These are phyloP conservation scores for Lycium ferocissimum DNA, from an alignment of 257 asterid species.

Conservation along the genomic window DNA sequence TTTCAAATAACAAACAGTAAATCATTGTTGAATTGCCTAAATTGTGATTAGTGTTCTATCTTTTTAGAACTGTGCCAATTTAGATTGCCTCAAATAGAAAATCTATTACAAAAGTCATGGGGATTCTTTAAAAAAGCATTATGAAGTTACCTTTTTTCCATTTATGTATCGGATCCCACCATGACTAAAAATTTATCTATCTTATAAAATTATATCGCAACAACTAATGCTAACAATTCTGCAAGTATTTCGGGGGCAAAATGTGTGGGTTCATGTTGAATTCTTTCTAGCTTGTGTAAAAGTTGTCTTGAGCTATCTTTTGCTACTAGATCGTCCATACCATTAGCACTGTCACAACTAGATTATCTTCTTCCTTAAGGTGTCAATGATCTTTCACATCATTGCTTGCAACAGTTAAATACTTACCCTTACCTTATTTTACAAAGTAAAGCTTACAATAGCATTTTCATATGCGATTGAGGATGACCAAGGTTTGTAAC, in stretches of 20 bases:
- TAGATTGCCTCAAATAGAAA: constrained; percentile 3
- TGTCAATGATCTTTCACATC: neutral
- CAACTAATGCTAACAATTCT: neutral
- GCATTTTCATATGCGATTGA: constrained; percentile 23
- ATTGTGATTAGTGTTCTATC: neutral
- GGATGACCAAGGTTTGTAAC: neutral
- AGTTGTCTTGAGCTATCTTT: constrained; percentile 13
- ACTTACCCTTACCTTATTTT: neutral
- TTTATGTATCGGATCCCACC: neutral
- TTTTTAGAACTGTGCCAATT: neutral
- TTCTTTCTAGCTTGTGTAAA: neutral
- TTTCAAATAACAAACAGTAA: neutral
- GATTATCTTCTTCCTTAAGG: neutral
- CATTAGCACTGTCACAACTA: neutral
- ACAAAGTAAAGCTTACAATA: neutral
- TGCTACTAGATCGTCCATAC: neutral
- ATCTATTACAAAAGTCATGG: neutral
- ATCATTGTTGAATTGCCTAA: constrained; percentile 8
- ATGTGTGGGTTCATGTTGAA: neutral
- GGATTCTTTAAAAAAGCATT: neutral
- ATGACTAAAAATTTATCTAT: neutral
- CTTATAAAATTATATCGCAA: neutral
- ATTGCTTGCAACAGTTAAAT: neutral
- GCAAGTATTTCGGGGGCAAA: neutral
- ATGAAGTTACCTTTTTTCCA: neutral